These are phyloP conservation scores for Linum trigynum DNA, from an alignment of 345 rosid species.

Conservation along the genomic window DNA sequence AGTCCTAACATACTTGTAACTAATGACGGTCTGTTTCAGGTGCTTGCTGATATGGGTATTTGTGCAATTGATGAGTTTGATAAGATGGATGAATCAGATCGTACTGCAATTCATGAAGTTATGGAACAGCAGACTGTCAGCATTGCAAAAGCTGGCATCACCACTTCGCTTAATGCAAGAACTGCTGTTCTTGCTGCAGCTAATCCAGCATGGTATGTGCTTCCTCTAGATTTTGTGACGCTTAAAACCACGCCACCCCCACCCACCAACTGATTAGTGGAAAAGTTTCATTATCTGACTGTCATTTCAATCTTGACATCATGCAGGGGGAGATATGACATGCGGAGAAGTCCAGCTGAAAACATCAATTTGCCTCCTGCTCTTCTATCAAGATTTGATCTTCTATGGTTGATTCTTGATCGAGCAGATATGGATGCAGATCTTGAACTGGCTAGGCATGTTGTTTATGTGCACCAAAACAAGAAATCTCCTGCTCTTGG, in stretches of 20 bases:
- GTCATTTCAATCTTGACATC: constrained; percentile 7
- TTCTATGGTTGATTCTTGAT: constrained; percentile 91
- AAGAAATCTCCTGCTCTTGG: constrained; percentile 91
- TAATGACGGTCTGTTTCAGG: constrained; percentile 42
- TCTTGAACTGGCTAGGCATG: constrained; percentile 92
- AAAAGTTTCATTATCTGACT: constrained; percentile 9
- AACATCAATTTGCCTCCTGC: constrained; percentile 97
- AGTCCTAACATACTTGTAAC: not conserved
- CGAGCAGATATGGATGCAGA: constrained; percentile 95
- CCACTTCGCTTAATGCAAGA: constrained; percentile 93
- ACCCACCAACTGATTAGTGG: constrained; percentile 1
- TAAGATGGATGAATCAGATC: constrained; percentile 99
- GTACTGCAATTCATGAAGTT: constrained; percentile 96
- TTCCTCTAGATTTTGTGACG: constrained; percentile 2
- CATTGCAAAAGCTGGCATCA: constrained; percentile 99
- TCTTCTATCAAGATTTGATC: constrained; percentile 86
- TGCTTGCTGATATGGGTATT: constrained; percentile 96
- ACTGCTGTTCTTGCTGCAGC: constrained; percentile 98
- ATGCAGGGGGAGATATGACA: constrained; percentile 91
- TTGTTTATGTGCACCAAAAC: constrained; percentile 84
- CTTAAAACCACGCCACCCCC: not conserved
- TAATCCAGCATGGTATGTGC: constrained; percentile 88
- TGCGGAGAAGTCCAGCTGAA: constrained; percentile 93
- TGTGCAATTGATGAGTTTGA: constrained; percentile 99
- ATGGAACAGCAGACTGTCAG: constrained; percentile 99